A percentile compares a stretch with the other conserved stretches of the same genome.
phyloP scores from a whole-genome alignment of 179 eudicot genomes.

The Monotropa hypopitys region DNA sequence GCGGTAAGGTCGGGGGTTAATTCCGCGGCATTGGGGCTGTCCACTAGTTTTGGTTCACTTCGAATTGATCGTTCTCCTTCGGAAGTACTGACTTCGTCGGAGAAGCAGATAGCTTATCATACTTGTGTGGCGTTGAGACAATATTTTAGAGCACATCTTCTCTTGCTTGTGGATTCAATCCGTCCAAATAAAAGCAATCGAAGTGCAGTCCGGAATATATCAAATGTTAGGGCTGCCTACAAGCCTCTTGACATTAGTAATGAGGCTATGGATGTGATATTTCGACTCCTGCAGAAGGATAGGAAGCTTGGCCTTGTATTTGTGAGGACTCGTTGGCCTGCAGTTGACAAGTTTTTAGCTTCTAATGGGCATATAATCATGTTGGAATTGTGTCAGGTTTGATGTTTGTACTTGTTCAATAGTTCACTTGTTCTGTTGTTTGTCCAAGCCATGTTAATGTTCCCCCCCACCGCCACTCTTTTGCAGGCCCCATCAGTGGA shows the following conservation, averaged over 20 bases:
- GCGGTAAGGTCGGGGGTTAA: conserved; percentile 75
- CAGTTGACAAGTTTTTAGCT: conserved; percentile 70
- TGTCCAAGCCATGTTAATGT: conserved; percentile 4
- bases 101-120: conserved; percentile 93
- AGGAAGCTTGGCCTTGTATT: conserved; percentile 91
- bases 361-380: conserved; percentile 82
- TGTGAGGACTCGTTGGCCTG: conserved; percentile 85
- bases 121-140: conserved; percentile 88
- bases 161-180: conserved; percentile 73
- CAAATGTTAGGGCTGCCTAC: conserved; percentile 57
- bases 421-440: conserved; percentile 3
- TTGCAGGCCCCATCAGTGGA: conserved; percentile 84
- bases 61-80: conserved; percentile 68
- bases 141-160: conserved; percentile 87
- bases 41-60: conserved; percentile 40
- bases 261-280: conserved; percentile 82
- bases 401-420: neutral
- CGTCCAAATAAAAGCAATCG: conserved; percentile 69
- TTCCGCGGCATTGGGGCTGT: conserved; percentile 47
- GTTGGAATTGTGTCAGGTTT: conserved; percentile 96
- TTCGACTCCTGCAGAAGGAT: conserved; percentile 84
- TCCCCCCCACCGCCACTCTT: neutral
- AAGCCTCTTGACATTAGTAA: conserved; percentile 92
- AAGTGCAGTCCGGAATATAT: conserved; percentile 48
- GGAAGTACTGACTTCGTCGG: conserved; percentile 77